Base-by-base conservation (phyloP, 768 basidiomycete species). In the Piloderma croceum region DNA sequence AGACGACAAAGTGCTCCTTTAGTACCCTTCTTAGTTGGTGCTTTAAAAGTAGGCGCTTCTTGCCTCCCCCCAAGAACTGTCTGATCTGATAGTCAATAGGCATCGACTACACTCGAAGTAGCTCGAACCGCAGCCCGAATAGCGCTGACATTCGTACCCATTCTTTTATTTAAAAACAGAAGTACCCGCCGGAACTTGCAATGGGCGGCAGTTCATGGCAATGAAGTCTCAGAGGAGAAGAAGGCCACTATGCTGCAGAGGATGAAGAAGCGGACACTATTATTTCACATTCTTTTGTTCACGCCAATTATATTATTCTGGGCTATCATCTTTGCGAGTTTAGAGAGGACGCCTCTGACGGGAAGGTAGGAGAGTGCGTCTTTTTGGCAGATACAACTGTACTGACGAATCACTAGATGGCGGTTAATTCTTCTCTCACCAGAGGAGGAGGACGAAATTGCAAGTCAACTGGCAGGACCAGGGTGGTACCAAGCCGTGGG, bases 361-460 rank as follows among this genome's bases (percentile, higher is more conserved):
- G 89, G 89, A 57, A 73, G 88, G 86, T 88, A 46, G 38, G 80
- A 64, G 11, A 3, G 27, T 20, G 12, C 20, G n/a, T 29, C 34
- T 35, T 15, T 22, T n/a, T n/a, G n/a, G 18, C 36, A 20, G 23
- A 15, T 17, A 18, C 10, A 19, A 38, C 23, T 38, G 33, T 12
- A 31, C 36, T 41, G 5, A 34, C 40, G 32, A 29, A 49, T 42
- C 6, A 21, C 21, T 47, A 90, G 90, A 53, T 88, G 85, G 83
- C 75, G 92, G 39, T 61, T 91, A 50, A 93, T 96, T 45, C 69
- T 93, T 7, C 73, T 96, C 12, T 91, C 90, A 3, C 91, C 92
- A 2, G 86, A 90, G 49, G 92, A 96, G 62, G 92, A 97, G 56
- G 89, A 92, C 38, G 79, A 80, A 22, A 88, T 97, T 31, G 80